These are phyloP conservation scores for Naumovozyma castellii DNA, from an alignment of 805 yeast genomes.

Conservation along the genomic window DNA sequence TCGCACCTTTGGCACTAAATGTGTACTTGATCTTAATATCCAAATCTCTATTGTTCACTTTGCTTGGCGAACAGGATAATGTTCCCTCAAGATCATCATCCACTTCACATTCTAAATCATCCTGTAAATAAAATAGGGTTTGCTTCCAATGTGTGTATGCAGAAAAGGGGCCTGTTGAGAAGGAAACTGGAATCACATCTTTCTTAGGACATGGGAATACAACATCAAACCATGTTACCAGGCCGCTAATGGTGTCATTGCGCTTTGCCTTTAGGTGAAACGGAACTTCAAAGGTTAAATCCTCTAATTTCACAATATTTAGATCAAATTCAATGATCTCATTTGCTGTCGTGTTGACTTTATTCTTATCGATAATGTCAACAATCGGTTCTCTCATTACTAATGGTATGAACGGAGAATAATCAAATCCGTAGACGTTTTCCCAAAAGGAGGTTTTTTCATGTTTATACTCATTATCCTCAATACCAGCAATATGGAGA, in stretches of 20 bases:
- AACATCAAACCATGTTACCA: conserved; percentile 87
- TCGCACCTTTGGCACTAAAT: conserved; percentile 32
- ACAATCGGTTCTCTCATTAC: conserved; percentile 93
- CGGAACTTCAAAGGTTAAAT: conserved; percentile 72
- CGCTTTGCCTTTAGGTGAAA: conserved; percentile 74
- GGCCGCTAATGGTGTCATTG: conserved; percentile 74
- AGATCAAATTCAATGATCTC: conserved; percentile 76
- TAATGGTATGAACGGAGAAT: conserved; percentile 75
- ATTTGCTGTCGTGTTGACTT: conserved; percentile 62
- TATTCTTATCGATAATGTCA: conserved; percentile 74
- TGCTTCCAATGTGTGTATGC: conserved; percentile 97
- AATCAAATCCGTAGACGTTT: conserved; percentile 94
- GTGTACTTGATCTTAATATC: conserved; percentile 60
- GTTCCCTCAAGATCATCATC: conserved; percentile 68
- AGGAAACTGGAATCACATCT: conserved; percentile 45
- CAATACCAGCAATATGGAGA: conserved; percentile 83
- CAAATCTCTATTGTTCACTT: conserved; percentile 70
- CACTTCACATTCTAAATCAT: conserved; percentile 59
- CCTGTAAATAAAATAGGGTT: conserved; percentile 79
- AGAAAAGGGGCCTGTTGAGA: conserved; percentile 88
- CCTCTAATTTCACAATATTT: conserved; percentile 77
- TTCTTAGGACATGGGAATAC: conserved; percentile 52
- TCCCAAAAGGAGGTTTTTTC: conserved; percentile 93
- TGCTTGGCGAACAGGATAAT: conserved; percentile 66
- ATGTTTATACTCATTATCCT: conserved; percentile 83